These are phyloP conservation scores for Musa itinerans DNA, from an alignment of 176 grass and related monocot species.

Conservation along the genomic window DNA sequence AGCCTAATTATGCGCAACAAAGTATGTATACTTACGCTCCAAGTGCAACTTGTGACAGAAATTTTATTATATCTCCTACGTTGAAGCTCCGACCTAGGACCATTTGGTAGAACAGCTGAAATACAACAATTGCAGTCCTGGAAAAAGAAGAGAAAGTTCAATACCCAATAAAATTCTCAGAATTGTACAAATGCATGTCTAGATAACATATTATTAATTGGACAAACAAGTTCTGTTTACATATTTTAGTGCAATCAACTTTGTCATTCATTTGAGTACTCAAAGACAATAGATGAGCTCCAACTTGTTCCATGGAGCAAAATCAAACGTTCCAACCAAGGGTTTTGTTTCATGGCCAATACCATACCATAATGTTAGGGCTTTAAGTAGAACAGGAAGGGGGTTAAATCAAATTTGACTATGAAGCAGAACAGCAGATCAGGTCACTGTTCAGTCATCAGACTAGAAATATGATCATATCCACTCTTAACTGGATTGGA, in stretches of 20 bases:
- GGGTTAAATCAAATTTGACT: background rate
- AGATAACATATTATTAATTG: background rate
- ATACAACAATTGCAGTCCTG: conserved; percentile 96
- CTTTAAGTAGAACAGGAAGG: background rate
- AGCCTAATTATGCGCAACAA: background rate
- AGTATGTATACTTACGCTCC: conserved; percentile 60
- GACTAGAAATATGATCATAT: background rate
- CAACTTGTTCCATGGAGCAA: background rate
- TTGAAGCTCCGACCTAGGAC: conserved; percentile 65
- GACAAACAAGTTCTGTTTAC: no score
- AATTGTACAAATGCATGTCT: background rate
- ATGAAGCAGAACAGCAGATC: background rate
- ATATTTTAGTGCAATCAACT: background rate
- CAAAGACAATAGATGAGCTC: background rate
- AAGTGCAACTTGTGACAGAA: conserved; percentile 79
- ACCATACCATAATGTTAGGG: no score
- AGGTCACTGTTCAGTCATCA: background rate
- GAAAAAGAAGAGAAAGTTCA: conserved; percentile 34
- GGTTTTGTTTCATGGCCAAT: no score
- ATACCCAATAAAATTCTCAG: background rate
- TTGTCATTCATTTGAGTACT: background rate
- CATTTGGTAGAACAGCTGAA: conserved; percentile 88
- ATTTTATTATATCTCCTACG: conserved; percentile 70
- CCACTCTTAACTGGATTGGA: background rate
- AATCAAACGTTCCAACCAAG: background rate